Evolutionary conservation across 768 basidiomycete species (phyloP).

Genomic region (Rhizopogon vesiculosus): DNA sequence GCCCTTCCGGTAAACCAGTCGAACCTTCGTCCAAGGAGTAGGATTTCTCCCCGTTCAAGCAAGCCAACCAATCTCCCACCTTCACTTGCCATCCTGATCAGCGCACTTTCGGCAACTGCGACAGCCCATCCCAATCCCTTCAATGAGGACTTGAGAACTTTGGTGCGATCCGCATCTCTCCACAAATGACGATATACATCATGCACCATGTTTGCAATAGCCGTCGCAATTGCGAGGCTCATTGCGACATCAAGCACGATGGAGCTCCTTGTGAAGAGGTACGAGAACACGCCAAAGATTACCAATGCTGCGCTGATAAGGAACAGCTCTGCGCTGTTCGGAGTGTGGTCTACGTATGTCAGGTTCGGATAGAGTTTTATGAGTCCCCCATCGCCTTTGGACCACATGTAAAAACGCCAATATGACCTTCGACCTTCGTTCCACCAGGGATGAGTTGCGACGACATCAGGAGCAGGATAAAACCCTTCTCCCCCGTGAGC

Average conservation of each 20-base stretch:
- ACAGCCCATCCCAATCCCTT: constrained; percentile 30
- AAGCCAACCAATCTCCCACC: constrained; percentile 42
- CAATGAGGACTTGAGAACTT: constrained; percentile 30
- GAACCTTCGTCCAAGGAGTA: constrained; percentile 37
- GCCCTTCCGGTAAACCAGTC: constrained; percentile 49
- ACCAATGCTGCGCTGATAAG: constrained; percentile 20
- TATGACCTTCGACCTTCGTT: constrained; percentile 40
- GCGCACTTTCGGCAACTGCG: constrained; percentile 44
- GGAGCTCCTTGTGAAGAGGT: constrained; percentile 9
- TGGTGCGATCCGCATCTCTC: constrained; percentile 32
- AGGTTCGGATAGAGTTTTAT: constrained; percentile 43
- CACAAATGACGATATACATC: constrained; percentile 46
- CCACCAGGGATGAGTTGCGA: constrained; percentile 60
- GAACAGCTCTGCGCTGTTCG: constrained; percentile 46
- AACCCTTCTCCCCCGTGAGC: constrained; percentile 36
- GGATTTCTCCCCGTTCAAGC: constrained; percentile 38
- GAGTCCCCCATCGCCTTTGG: constrained; percentile 50
- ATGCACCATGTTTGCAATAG: constrained; percentile 40
- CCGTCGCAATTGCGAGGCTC: constrained; percentile 21
- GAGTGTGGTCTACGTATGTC: constrained; percentile 39
- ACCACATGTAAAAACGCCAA: constrained; percentile 55
- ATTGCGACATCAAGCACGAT: constrained; percentile 14
- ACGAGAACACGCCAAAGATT: constrained; percentile 8
- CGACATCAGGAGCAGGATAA: constrained; percentile 40
- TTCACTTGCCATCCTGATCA: constrained; percentile 50